These are phyloP conservation scores for Eucalyptus cloeziana DNA, from an alignment of 345 rosid genomes.

Conservation along the genomic window DNA sequence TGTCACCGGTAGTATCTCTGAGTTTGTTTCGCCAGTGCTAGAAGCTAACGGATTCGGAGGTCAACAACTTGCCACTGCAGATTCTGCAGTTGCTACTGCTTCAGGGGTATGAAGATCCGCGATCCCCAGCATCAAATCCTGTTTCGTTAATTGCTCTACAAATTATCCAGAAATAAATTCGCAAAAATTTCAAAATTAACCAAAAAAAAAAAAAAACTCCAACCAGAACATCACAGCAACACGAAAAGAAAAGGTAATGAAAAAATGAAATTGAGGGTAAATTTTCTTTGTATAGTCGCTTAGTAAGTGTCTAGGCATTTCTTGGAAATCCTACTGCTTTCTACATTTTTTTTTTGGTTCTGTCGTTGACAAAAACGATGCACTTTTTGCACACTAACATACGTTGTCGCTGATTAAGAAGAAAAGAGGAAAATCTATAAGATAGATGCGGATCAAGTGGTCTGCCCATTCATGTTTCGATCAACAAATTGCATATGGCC, in stretches of 20 bases:
- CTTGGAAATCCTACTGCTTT: too few species aligned
- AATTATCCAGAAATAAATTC: too few species aligned
- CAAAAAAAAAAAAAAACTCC: too few species aligned
- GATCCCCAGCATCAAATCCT: constrained; percentile 51
- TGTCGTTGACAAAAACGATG: accelerated
- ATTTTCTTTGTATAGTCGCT: too few species aligned
- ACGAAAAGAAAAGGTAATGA: too few species aligned
- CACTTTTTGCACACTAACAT: too few species aligned
- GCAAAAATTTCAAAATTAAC: too few species aligned
- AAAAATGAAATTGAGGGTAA: too few species aligned
- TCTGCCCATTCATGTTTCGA: accelerated
- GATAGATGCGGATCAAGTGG: accelerated
- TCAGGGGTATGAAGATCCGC: constrained; percentile 87
- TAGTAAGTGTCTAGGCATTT: too few species aligned
- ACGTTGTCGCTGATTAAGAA: accelerated
- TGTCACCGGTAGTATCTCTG: constrained; percentile 11
- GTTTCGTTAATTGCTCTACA: not conserved
- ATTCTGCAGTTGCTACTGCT: constrained; percentile 79
- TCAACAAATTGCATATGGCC: accelerated
- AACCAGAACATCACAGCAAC: accelerated
- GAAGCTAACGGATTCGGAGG: constrained; percentile 4
- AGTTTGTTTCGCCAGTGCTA: constrained; percentile 20
- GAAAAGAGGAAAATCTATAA: too few species aligned
- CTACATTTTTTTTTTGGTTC: too few species aligned
- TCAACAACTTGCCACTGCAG: constrained; percentile 33